phyloP scores from a whole-genome alignment of 2,329 filamentous ascomycete species.

The Diplodia mutila region DNA sequence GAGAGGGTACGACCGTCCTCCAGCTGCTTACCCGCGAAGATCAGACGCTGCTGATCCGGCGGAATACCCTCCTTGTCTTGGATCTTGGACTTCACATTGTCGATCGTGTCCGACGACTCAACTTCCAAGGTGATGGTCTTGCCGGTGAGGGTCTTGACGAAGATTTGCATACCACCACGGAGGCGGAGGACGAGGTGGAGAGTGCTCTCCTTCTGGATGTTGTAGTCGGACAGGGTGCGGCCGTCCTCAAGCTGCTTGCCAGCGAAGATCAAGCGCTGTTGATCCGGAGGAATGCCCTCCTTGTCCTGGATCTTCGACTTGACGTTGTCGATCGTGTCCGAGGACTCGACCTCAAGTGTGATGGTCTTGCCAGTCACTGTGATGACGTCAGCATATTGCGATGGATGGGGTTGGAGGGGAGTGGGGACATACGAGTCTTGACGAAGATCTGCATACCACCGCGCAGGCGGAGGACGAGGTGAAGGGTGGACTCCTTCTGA shows the following conservation, averaged over 20 bases:
- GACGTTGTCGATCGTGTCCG: conserved; percentile 47
- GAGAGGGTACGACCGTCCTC: conserved; percentile 89
- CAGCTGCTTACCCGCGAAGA: conserved; percentile 95
- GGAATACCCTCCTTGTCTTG: conserved; percentile 98
- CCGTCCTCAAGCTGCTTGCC: conserved; percentile 63
- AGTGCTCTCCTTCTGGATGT: conserved; percentile 66
- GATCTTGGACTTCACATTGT: conserved; percentile 97
- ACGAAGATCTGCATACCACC: conserved; percentile 68
- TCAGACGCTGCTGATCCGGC: conserved; percentile 92
- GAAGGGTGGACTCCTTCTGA: conserved; percentile 77
- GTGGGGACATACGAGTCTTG: conserved; percentile 52
- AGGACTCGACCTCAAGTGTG: conserved; percentile 47
- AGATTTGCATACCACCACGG: conserved; percentile 67
- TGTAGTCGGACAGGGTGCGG: conserved; percentile 59
- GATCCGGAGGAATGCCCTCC: conserved; percentile 62
- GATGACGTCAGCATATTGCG: conserved; percentile 39
- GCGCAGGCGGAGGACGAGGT: conserved; percentile 74
- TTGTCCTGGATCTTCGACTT: conserved; percentile 59
- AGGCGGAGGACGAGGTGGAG: conserved; percentile 77
- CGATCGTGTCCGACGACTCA: conserved; percentile 81
- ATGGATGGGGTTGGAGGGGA: conserved; percentile 30
- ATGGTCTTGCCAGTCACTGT: conserved; percentile 63
- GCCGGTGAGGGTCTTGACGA: conserved; percentile 63
- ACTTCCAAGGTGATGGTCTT: conserved; percentile 71
- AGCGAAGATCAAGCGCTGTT: conserved; percentile 62